Base-by-base conservation (phyloP, 2,329 filamentous ascomycete species). In the Blastomyces parvus region DNA sequence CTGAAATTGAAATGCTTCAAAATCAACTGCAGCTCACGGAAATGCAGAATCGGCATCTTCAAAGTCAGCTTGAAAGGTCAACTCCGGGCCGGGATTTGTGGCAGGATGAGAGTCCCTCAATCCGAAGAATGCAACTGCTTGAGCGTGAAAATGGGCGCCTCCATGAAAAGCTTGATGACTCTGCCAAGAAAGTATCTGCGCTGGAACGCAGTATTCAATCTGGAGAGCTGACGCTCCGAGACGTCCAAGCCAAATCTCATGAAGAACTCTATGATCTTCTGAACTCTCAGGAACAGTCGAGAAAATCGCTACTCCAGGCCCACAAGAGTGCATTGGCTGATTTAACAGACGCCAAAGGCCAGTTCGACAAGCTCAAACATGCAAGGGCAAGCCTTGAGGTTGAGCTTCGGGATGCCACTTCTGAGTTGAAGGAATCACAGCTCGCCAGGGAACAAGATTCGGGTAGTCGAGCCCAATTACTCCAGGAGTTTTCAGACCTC, bases 131-230 rank as follows among this genome's bases (percentile, higher is more conserved):
- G 70, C 89, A 96, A 72, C 93, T 97, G 77, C 83, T 97, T 5
- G 93, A 97, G 76, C 86, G 91, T 69, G 93, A 90, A 72, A 97
- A 97, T 76, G 92, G 84, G 74, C 87, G 91, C 63, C 83, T 97
- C 17, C 93, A 97, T 71, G 91, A 96, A 66, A 90, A 96, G 84
- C 86, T 97, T 5, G 93, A 97, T 74, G 91, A 97, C 74, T 97
- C 93, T 2, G 83, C 88, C 22, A 93, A 90, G 81, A 97, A 97
- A 78, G 88, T 97, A 2, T 96, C 93, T 7, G 85, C 88, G 0
- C 78, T 97, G 27, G 94, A 97, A 76, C 89, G 90, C 73, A 91
- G 87, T 65, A 88, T 97, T 63, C 89, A 88, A 64, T 89, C 88
- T 44, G 94, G 92, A 14, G 90, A 97, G 74, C 81, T 97, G 5